Conservation (phyloP, 352 stramenopile genomes). For the Elongisporangium undulatum region DNA sequence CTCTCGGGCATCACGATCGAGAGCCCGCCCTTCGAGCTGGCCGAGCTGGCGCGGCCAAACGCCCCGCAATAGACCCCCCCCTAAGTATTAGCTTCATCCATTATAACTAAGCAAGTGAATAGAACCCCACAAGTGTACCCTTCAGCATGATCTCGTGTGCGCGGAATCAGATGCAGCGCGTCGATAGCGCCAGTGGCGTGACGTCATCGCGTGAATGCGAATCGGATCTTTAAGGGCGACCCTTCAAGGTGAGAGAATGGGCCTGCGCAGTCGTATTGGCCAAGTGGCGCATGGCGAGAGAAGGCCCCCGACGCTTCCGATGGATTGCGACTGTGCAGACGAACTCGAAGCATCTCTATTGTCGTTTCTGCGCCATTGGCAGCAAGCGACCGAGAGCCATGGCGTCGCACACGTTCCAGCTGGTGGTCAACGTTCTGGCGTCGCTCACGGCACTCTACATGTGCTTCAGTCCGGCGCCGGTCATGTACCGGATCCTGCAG, state of each 20-base stretch:
- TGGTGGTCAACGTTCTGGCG: slow-evolving; percentile 29
- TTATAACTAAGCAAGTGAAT: neutral
- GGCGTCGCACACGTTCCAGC: slow-evolving; percentile 4
- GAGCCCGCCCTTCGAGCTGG: slow-evolving; percentile 2
- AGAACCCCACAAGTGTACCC: neutral
- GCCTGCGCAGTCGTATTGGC: neutral
- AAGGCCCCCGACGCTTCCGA: neutral
- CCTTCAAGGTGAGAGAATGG: neutral
- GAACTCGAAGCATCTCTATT: neutral
- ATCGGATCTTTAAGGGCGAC: neutral
- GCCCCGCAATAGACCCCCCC: neutral
- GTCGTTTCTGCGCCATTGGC: neutral
- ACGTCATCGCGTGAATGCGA: neutral
- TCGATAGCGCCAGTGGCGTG: neutral
- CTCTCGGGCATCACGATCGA: slow-evolving; percentile 31
- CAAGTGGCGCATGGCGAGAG: neutral
- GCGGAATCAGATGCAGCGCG: neutral
- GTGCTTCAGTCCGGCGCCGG: slow-evolving; percentile 30
- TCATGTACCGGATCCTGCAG: slow-evolving; percentile 26
- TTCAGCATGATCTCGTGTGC: neutral
- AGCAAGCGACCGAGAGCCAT: slow-evolving; percentile 1
- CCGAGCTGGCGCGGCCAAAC: neutral
- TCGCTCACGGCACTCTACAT: slow-evolving; percentile 36
- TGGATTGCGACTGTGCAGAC: neutral
- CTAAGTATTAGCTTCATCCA: neutral